Evolutionary conservation across 495 filamentous ascomycete genomes (phyloP).

Genomic region (Pseudevernia furfuracea): DNA sequence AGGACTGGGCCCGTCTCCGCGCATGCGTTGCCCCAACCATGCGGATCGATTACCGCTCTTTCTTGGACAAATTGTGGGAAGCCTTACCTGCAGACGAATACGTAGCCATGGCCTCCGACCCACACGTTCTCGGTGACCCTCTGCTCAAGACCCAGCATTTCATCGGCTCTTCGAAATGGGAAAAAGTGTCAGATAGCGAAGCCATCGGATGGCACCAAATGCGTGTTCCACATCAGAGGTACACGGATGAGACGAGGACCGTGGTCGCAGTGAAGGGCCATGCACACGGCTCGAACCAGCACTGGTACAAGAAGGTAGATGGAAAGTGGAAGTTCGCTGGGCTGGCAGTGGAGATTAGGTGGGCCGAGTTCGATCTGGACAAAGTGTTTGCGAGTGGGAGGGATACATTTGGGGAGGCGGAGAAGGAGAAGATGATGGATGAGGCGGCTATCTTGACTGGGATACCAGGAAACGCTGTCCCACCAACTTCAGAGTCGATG

Average conservation of each 20-base stretch:
- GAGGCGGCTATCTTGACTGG: constrained; percentile 3
- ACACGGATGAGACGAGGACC: constrained; percentile 17
- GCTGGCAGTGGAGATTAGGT: constrained; percentile 22
- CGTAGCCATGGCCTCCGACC: constrained; percentile 59
- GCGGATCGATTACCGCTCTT: constrained; percentile 65
- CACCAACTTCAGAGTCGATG: not conserved
- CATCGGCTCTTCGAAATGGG: constrained; percentile 64
- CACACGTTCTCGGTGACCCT: constrained; percentile 61
- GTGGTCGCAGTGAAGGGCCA: constrained; percentile 21
- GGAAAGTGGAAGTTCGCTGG: constrained; percentile 24
- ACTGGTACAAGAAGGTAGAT: constrained; percentile 24
- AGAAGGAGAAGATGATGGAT: constrained; percentile 7
- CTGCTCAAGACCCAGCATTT: constrained; percentile 70
- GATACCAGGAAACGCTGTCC: not conserved
- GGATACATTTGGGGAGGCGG: constrained; percentile 15
- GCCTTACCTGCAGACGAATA: constrained; percentile 66
- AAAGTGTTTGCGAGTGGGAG: constrained; percentile 18
- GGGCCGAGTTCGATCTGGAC: constrained; percentile 23
- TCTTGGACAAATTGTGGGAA: constrained; percentile 64
- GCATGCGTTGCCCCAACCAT: constrained; percentile 62
- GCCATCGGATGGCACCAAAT: constrained; percentile 70
- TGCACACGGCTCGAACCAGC: constrained; percentile 23
- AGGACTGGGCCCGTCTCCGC: constrained; percentile 66
- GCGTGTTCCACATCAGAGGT: constrained; percentile 57
- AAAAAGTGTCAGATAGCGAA: constrained; percentile 58